phyloP scores from a whole-genome alignment of 169 alveolate genomes.

The Hammondia hammondi region DNA sequence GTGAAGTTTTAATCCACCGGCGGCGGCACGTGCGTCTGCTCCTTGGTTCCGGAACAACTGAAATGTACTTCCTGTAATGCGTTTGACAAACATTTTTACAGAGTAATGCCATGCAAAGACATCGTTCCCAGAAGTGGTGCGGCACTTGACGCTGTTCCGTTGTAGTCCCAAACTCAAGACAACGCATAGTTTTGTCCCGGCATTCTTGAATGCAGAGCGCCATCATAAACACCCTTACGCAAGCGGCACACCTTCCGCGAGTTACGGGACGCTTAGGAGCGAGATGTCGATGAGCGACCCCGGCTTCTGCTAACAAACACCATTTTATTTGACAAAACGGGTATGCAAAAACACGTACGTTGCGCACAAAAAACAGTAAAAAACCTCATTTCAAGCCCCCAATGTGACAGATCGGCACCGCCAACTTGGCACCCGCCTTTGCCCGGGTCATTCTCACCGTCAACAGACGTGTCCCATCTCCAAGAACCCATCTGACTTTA shows the following conservation, averaged over 20 bases:
- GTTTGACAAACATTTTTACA: not conserved
- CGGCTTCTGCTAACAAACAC: constrained; percentile 1
- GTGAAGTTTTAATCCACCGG: too few species aligned
- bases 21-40: not conserved
- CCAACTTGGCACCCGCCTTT: not conserved
- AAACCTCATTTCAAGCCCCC: not conserved
- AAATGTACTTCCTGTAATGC: not conserved
- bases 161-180: too few species aligned
- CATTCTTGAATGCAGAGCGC: too few species aligned
- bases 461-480: too few species aligned
- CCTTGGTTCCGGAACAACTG: not conserved
- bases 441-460: not conserved
- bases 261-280: too few species aligned
- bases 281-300: too few species aligned
- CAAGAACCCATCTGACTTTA: too few species aligned
- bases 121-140: not conserved
- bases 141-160: too few species aligned
- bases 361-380: not conserved
- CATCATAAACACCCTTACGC: too few species aligned
- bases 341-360: too few species aligned
- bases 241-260: too few species aligned
- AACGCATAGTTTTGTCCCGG: too few species aligned
- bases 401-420: not conserved
- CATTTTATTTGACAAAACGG: not conserved
- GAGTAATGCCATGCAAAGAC: not conserved